phyloP scores from a whole-genome alignment of 352 stramenopile species.

The Phytophthora ramorum region DNA sequence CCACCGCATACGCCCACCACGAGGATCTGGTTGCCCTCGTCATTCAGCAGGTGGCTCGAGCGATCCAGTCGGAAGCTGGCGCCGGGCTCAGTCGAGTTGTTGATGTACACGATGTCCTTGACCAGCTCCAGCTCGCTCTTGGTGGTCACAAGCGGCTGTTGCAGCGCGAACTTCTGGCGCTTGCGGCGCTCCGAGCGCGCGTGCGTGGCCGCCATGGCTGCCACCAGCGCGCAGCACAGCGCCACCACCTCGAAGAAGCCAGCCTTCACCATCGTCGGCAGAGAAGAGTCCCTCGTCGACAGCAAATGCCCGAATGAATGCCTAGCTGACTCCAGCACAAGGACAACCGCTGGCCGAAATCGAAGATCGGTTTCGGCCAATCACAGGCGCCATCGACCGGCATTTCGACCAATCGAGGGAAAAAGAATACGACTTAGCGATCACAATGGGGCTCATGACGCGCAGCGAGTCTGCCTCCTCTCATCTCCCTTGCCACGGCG shows the following conservation, averaged over 20 bases:
- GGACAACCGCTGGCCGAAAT: constrained; percentile 9
- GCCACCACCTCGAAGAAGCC: constrained; percentile 53
- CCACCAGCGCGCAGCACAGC: constrained; percentile 54
- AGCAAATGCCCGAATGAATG: constrained; percentile 15
- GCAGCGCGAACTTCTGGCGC: constrained; percentile 46
- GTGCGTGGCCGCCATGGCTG: constrained; percentile 54
- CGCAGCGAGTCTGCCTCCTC: background rate
- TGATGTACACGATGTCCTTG: constrained; percentile 88
- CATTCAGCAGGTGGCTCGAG: constrained; percentile 44
- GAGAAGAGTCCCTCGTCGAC: constrained; percentile 11
- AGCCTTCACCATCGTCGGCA: constrained; percentile 48
- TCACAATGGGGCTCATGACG: constrained; percentile 9
- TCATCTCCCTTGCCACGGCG: constrained; percentile 4
- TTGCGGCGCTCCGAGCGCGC: constrained; percentile 52
- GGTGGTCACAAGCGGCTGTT: constrained; percentile 55
- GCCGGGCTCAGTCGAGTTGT: constrained; percentile 61
- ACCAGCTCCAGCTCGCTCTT: constrained; percentile 79
- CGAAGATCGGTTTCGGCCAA: background rate
- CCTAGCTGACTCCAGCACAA: background rate
- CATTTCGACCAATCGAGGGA: constrained; percentile 18
- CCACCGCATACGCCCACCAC: constrained; percentile 94
- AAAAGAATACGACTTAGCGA: constrained; percentile 23
- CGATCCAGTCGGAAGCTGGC: constrained; percentile 54
- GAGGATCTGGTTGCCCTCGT: constrained; percentile 76
- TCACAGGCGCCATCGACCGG: too few species aligned